Percentiles rank a stretch among this genome's conserved stretches.
Evolutionary conservation across 306 rosid genomes (phyloP).

Genomic region (Astragalus membranaceus): DNA sequence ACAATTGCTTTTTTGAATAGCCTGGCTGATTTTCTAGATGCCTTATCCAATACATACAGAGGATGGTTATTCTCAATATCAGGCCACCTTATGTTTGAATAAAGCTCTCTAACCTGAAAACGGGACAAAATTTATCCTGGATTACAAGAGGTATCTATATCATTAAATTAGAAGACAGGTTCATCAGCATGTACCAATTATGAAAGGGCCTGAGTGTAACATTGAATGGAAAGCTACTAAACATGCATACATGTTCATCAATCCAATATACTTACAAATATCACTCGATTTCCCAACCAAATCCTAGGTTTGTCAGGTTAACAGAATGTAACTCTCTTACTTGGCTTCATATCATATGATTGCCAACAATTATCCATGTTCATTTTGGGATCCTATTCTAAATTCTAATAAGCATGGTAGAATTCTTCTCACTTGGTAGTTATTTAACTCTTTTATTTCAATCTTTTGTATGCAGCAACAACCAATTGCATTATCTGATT

Average conservation of each 20-base stretch:
- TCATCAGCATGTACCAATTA: slow-evolving; percentile 10
- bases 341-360: neutral
- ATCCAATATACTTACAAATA: neutral
- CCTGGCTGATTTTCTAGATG: slow-evolving; percentile 67
- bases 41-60: slow-evolving; percentile 64
- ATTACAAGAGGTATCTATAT: slow-evolving; percentile 17
- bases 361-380: neutral
- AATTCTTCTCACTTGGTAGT: neutral
- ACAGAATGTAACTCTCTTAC: neutral
- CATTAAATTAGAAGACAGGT: neutral
- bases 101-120: slow-evolving; percentile 89
- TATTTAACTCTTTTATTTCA: neutral
- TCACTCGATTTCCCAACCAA: neutral
- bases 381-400: neutral
- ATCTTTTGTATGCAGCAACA: neutral
- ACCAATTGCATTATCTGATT: too few species aligned
- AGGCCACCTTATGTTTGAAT: slow-evolving; percentile 79
- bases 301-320: slow-evolving; percentile 5
- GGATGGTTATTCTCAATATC: slow-evolving; percentile 79
- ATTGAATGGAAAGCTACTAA: slow-evolving; percentile 11
- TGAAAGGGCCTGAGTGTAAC: neutral
- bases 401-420: neutral
- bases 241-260: neutral
- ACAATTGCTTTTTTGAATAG: slow-evolving; percentile 87
- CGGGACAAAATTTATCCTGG: slow-evolving; percentile 4